A percentile compares a stretch with the other conserved stretches of the same genome.
phyloP scores from a whole-genome alignment of 2,329 filamentous ascomycete genomes.

The Cercospora sp. region DNA sequence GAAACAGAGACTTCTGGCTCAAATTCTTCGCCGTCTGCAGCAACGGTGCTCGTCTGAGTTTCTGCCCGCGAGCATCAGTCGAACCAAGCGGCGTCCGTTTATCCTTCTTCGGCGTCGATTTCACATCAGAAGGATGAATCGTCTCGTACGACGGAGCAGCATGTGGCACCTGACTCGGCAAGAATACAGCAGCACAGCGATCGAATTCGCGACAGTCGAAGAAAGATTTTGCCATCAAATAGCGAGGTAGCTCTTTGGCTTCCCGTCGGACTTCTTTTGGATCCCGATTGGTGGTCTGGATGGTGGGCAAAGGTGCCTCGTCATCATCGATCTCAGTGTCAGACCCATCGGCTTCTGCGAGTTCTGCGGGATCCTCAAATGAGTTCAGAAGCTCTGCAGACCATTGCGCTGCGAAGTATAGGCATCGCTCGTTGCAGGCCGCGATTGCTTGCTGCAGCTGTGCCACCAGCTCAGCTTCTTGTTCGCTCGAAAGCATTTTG shows the following conservation, averaged over 20 bases:
- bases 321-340: constrained; percentile 51
- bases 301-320: constrained; percentile 29
- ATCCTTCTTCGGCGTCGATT: constrained; percentile 13
- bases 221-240: constrained; percentile 86
- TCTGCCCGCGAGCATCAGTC: neutral
- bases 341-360: constrained; percentile 46
- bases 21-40: constrained; percentile 45
- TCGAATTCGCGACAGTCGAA: constrained; percentile 96
- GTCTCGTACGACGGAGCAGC: constrained; percentile 37
- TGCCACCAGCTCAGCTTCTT: constrained; percentile 62
- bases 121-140: constrained; percentile 54
- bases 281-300: constrained; percentile 61
- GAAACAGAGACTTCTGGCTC: constrained; percentile 89
- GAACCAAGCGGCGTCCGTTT: neutral
- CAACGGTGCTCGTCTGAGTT: constrained; percentile 30
- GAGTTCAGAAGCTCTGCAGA: constrained; percentile 91
- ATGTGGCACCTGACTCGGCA: constrained; percentile 62
- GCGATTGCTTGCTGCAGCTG: constrained; percentile 82
- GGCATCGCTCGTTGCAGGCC: constrained; percentile 88
- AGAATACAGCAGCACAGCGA: constrained; percentile 82
- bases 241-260: constrained; percentile 75
- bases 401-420: constrained; percentile 98
- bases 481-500: constrained; percentile 41
- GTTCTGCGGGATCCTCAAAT: constrained; percentile 57
- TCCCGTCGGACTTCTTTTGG: constrained; percentile 74